These are phyloP conservation scores for Trapa bicornis DNA, from an alignment of 345 rosid species.

Conservation along the genomic window DNA sequence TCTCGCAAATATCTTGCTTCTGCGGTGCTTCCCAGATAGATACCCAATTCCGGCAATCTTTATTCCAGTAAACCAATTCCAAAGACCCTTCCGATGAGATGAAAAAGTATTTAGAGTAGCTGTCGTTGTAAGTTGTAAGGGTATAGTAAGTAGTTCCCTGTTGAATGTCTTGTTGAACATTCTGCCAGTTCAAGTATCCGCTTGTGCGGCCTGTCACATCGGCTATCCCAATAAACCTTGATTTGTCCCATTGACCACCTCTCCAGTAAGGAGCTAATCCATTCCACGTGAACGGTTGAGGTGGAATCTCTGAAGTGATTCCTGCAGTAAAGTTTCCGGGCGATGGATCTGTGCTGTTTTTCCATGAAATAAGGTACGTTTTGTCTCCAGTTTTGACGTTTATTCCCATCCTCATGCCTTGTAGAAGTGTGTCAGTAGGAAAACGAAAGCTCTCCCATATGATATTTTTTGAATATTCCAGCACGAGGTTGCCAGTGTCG, in stretches of 20 bases:
- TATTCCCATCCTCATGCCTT: constrained; percentile 27
- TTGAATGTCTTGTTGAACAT: constrained; percentile 2
- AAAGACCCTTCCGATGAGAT: constrained; percentile 10
- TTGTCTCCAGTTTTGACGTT: constrained; percentile 9
- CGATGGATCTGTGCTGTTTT: constrained; percentile 19
- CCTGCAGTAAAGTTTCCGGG: constrained; percentile 15
- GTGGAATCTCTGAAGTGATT: constrained; percentile 10
- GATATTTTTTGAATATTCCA: neutral
- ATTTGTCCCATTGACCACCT: constrained; percentile 9
- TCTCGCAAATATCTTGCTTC: constrained; percentile 16
- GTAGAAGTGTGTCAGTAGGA: constrained; percentile 24
- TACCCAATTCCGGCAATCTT: constrained; percentile 8
- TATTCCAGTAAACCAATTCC: constrained; percentile 10
- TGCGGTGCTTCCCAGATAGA: constrained; percentile 7
- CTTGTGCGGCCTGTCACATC: neutral
- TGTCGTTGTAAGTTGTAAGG: neutral
- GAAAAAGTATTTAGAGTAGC: neutral
- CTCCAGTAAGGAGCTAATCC: constrained; percentile 1
- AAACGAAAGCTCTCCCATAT: constrained; percentile 30
- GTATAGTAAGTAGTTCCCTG: constrained; percentile 4
- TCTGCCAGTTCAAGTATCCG: neutral
- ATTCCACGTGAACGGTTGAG: constrained; percentile 13
- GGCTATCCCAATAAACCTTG: neutral
- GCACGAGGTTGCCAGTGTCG: constrained; percentile 20
- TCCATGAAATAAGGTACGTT: constrained; percentile 21